Evolutionary conservation across 78 protist genomes (phyloP).

Genomic region (Emiliania huxleyi): DNA sequence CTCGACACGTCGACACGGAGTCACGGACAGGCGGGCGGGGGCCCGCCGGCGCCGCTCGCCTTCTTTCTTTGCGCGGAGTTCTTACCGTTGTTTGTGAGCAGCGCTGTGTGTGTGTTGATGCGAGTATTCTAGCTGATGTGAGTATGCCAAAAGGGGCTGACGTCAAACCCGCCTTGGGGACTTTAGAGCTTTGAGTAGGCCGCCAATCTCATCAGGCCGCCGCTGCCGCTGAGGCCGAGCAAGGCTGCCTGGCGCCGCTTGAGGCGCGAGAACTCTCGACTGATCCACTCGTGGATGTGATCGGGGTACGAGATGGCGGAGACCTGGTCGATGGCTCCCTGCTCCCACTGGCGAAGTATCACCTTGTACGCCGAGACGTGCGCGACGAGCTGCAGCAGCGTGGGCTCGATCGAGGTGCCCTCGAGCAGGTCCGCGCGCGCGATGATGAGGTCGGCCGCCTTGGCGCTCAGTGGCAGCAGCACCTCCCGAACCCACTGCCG

Average conservation of each 20-base stretch:
- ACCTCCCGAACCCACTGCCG: background rate
- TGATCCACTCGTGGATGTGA: background rate
- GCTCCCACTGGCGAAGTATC: background rate
- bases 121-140: too few relatives aligned
- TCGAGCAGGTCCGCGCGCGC: background rate
- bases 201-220: background rate
- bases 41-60: too few relatives aligned
- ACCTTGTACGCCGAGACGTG: constrained; percentile 3
- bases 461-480: background rate
- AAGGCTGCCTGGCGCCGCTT: background rate
- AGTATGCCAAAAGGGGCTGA: too few relatives aligned
- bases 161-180: too few relatives aligned
- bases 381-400: background rate
- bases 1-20: too few relatives aligned
- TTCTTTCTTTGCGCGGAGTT: too few relatives aligned
- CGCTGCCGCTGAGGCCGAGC: background rate
- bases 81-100: too few relatives aligned
- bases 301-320: background rate
- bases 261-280: background rate
- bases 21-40: too few relatives aligned
- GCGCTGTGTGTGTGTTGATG: too few relatives aligned
- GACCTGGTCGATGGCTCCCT: background rate
- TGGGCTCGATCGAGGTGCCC: background rate
- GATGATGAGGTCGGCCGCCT: background rate
- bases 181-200: too few relatives aligned